Evolutionary conservation across 345 rosid species (phyloP), one percentile per base, ranked within the genome.

Genomic region (Atalantia buxifolia): DNA sequence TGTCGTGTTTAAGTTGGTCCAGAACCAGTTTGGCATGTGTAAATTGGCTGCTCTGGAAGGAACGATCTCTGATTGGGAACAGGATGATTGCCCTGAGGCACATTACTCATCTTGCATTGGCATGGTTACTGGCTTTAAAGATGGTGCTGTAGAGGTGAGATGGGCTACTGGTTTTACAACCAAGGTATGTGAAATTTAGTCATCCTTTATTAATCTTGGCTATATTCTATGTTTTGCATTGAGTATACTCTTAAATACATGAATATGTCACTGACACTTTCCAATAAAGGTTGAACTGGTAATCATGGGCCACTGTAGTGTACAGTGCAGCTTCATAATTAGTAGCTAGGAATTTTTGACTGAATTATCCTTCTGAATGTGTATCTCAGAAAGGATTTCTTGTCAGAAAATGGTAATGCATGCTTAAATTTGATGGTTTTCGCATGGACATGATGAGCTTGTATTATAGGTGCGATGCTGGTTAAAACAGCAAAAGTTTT

Each of bases 81-180:
- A 80, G 63, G 75, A 56, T 45, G 88, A 82, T n/a, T 65, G 69
- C 81, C 74, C 75, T 64, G 85, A 75, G 35, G 19, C 74, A 74
- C n/a, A 30, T 65, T 85, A 67, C 85, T 72, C 82, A 77, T 91
- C 97, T 27, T 87, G 84, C 30, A 87, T 96, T 22, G 99, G 99
- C 72, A 86, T 84, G 27, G 92, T 92, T 75, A 78, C 81, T 2
- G 98, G 94, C 79, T 88, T 96, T 83, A 81, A 83, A 80, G 90
- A 88, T 85, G 97, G 97, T 76, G 62, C 66, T 1, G 88, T 94
- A 75, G 88, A 90, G 85, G 98, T 94, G 83, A 87, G 84, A 77
- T 96, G 97, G 98, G 97, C 98, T 71, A 80, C 85, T 69, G 94
- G 95, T 74, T 72, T 81, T 82, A 77, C 82, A 55, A 85, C 86